Conservation (phyloP, 1,139 yeast genomes). For the Candida sp. region DNA sequence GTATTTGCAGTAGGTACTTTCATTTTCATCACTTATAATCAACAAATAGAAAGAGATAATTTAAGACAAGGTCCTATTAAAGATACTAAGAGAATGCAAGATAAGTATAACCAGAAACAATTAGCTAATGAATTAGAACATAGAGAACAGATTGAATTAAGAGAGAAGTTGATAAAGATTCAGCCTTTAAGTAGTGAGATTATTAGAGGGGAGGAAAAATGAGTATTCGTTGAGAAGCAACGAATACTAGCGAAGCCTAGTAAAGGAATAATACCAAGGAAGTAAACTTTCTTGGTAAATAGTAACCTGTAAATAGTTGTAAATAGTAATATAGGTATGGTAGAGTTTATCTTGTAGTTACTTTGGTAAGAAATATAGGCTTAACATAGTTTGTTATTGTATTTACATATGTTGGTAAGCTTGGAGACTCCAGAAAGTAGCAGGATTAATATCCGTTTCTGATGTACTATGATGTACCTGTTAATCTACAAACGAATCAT, state of each 20-base stretch:
- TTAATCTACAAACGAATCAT: constrained; percentile 14
- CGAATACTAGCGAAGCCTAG: no score
- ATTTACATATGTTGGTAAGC: constrained; percentile 46
- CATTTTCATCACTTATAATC: constrained; percentile 65
- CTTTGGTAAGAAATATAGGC: no score
- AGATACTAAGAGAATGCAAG: constrained; percentile 62
- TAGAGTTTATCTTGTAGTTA: no score
- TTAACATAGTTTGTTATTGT: no score
- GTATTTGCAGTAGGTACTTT: constrained; percentile 56
- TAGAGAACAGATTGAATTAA: constrained; percentile 65
- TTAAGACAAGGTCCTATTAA: constrained; percentile 78
- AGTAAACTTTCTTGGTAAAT: no score
- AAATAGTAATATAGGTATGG: no score
- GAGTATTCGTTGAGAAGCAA: no score
- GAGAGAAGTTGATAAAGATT: constrained; percentile 55
- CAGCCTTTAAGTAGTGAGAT: constrained; percentile 58
- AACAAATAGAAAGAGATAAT: constrained; percentile 62
- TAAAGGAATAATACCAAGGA: no score
- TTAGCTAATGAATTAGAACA: constrained; percentile 69
- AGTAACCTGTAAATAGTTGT: no score
- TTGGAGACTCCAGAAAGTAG: constrained; percentile 51
- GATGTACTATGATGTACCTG: constrained; percentile 54
- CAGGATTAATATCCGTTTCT: constrained; percentile 17
- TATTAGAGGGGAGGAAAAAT: constrained; percentile 30
- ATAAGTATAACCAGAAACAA: constrained; percentile 38